Conservation (phyloP, 305 asterid species). For the Solanum aculeatissimum region DNA sequence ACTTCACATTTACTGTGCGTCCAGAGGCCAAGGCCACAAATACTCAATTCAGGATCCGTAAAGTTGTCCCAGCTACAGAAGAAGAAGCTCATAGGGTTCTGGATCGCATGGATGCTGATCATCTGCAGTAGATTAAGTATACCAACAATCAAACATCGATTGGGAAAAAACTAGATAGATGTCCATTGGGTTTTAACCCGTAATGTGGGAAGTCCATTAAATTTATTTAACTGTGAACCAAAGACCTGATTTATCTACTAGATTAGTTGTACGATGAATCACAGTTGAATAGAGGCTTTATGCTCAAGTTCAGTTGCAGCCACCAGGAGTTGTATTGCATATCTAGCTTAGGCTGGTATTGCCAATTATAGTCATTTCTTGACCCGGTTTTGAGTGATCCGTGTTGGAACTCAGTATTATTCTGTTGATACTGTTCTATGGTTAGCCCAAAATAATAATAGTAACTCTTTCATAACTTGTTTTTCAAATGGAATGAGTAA, state of each 20-base stretch:
- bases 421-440: neutral
- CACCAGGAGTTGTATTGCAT: neutral
- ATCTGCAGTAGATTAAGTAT: slow-evolving; percentile 13
- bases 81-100: slow-evolving; percentile 77
- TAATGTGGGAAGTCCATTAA: neutral
- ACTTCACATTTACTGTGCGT: slow-evolving; percentile 82
- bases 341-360: neutral
- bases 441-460: neutral
- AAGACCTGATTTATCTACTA: neutral
- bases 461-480: neutral
- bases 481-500: neutral
- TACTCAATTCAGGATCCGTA: slow-evolving; percentile 58
- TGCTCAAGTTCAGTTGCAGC: neutral
- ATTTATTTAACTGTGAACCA: neutral
- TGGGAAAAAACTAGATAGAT: neutral
- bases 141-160: neutral
- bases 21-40: slow-evolving; percentile 6
- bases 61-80: slow-evolving; percentile 95
- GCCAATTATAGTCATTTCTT: neutral
- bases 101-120: slow-evolving; percentile 78
- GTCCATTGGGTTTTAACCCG: neutral
- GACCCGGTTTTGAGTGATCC: neutral
- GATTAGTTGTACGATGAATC: neutral
- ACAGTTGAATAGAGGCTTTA: neutral
- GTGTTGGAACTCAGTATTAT: neutral